These are phyloP conservation scores for Suillus subluteus DNA, from an alignment of 768 basidiomycete species.

Conservation along the genomic window DNA sequence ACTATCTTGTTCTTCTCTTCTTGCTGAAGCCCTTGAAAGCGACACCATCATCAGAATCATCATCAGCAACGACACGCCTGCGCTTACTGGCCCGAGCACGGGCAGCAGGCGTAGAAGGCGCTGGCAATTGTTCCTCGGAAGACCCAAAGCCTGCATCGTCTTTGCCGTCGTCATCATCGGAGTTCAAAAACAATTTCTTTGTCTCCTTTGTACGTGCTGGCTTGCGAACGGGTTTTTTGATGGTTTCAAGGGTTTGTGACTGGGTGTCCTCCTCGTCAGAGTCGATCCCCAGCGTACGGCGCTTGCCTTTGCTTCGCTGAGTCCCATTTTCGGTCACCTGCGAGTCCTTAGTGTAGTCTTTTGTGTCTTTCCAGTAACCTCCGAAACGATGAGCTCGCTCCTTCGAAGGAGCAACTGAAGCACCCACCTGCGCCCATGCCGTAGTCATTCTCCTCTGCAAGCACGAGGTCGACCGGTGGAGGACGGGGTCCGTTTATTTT, in stretches of 20 bases:
- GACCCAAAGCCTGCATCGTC: neutral
- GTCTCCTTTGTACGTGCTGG: conserved; percentile 33
- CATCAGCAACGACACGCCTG: conserved; percentile 50
- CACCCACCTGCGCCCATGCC: conserved; percentile 55
- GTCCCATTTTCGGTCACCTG: conserved; percentile 17
- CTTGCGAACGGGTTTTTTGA: conserved; percentile 24
- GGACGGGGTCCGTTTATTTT: conserved; percentile 29
- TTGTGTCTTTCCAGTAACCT: conserved; percentile 63
- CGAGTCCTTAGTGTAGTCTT: conserved; percentile 24
- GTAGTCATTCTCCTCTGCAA: conserved; percentile 54
- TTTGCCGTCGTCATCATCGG: conserved; percentile 44
- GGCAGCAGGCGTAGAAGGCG: neutral
- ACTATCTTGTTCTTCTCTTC: conserved; percentile 26
- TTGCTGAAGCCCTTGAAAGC: conserved; percentile 68
- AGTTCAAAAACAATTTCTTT: conserved; percentile 55
- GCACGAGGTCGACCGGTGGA: conserved; percentile 54
- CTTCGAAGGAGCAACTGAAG: conserved; percentile 11
- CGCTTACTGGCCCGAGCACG: conserved; percentile 26
- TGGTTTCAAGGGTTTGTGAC: conserved; percentile 19
- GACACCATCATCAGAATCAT: conserved; percentile 73
- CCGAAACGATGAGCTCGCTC: conserved; percentile 6
- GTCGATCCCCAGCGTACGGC: conserved; percentile 38
- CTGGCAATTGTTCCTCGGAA: neutral
- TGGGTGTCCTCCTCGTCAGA: conserved; percentile 37
- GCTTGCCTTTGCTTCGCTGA: conserved; percentile 20